phyloP scores from a whole-genome alignment of 371 early-diverging fungal species.

The Mortierella sp. region DNA sequence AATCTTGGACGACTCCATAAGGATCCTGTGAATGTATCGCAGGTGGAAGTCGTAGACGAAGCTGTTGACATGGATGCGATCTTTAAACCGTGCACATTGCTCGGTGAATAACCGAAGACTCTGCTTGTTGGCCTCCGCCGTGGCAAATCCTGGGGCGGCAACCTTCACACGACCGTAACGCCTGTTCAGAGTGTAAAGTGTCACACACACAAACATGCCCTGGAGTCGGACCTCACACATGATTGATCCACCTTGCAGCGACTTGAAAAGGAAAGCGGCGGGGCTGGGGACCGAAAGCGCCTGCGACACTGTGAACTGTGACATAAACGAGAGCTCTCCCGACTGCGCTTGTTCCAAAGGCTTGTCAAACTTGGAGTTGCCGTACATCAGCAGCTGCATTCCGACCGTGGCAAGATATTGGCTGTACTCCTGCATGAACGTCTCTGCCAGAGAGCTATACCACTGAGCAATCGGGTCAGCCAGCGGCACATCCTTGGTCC shows the following conservation, averaged over 20 bases:
- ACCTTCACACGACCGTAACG: constrained; percentile 69
- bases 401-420: constrained; percentile 78
- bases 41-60: constrained; percentile 88
- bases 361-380: constrained; percentile 52
- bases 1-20: constrained; percentile 60
- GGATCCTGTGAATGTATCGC: constrained; percentile 72
- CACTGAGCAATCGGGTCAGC: constrained; percentile 59
- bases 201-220: constrained; percentile 78
- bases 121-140: constrained; percentile 66
- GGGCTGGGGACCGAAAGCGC: constrained; percentile 65
- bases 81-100: constrained; percentile 79
- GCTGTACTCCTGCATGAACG: constrained; percentile 76
- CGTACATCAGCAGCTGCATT: constrained; percentile 75
- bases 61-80: constrained; percentile 82
- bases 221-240: constrained; percentile 83
- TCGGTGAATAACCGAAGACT: constrained; percentile 73
- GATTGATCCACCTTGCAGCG: constrained; percentile 75
- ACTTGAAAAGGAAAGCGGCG: constrained; percentile 76
- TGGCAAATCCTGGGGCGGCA: constrained; percentile 62
- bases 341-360: constrained; percentile 48
- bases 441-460: constrained; percentile 71
- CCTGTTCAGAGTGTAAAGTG: constrained; percentile 79
- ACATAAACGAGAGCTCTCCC: constrained; percentile 55
- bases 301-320: constrained; percentile 61
- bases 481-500: constrained; percentile 7